Percentiles rank a stretch among this genome's conserved stretches.
Evolutionary conservation across 495 filamentous ascomycete species (phyloP).

Genomic region (Cenococcum geophilum): DNA sequence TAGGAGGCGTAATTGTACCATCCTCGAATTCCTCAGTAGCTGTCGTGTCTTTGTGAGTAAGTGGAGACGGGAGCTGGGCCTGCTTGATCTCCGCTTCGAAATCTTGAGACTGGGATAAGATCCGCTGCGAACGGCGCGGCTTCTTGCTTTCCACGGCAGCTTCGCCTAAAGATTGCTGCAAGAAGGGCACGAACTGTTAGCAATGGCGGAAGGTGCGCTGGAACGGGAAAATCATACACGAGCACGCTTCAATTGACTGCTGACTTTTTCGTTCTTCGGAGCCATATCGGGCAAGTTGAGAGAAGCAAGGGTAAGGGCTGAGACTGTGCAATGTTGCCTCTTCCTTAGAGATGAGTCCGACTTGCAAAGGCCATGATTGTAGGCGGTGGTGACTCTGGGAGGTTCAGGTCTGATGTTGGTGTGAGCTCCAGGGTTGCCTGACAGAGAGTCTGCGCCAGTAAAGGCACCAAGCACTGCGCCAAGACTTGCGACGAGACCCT

Average conservation of each 20-base stretch:
- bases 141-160: slow-evolving; percentile 48
- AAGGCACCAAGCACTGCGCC: background rate
- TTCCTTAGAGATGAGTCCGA: background rate
- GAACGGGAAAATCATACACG: slow-evolving; percentile 24
- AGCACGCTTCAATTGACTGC: slow-evolving; percentile 37
- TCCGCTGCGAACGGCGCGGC: slow-evolving; percentile 56
- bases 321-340: background rate
- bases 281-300: slow-evolving; percentile 9
- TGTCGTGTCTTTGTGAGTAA: slow-evolving; percentile 59
- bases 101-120: slow-evolving; percentile 46
- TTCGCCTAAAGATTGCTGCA: slow-evolving; percentile 25
- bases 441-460: background rate
- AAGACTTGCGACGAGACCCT: background rate
- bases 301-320: slow-evolving; percentile 2
- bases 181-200: slow-evolving; percentile 9
- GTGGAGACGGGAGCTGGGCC: slow-evolving; percentile 72
- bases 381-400: background rate
- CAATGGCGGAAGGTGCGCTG: slow-evolving; percentile 4
- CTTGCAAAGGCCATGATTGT: background rate
- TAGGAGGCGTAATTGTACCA: slow-evolving; percentile 64
- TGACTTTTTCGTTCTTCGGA: slow-evolving; percentile 24
- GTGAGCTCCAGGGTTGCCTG: background rate
- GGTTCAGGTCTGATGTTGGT: background rate
- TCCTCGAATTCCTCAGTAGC: slow-evolving; percentile 59
- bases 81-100: slow-evolving; percentile 47